A percentile compares a stretch with the other conserved stretches of the same genome.
These are phyloP conservation scores for Chernovozyma aurita DNA, from an alignment of 1,139 yeast genomes.

Conservation along the genomic window DNA sequence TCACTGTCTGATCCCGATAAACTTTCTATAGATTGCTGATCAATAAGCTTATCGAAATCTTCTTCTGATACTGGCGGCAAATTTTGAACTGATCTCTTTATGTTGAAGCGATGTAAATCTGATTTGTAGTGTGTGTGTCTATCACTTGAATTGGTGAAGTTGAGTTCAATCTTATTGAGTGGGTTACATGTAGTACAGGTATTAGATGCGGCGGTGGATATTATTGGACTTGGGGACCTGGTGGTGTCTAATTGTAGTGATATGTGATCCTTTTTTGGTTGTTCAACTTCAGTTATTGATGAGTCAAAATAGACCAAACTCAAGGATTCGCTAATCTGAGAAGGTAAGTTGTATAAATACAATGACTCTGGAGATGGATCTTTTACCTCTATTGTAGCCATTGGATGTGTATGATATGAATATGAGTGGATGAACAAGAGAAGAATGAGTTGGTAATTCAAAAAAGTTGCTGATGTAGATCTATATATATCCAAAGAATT, in stretches of 20 bases:
- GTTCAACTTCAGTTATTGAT: constrained; percentile 26
- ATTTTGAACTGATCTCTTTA: constrained; percentile 48
- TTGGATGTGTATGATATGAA: too few species aligned
- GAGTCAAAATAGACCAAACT: constrained; percentile 56
- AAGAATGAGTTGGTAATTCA: not conserved
- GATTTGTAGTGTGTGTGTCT: constrained; percentile 52
- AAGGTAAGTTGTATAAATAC: constrained; percentile 51
- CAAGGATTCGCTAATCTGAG: constrained; percentile 41
- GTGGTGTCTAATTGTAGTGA: constrained; percentile 1
- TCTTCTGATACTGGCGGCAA: constrained; percentile 48
- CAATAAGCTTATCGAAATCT: constrained; percentile 56
- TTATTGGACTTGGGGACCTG: not conserved
- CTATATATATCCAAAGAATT: not conserved
- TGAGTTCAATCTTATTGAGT: not conserved
- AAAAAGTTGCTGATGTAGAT: not conserved
- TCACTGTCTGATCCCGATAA: constrained; percentile 51
- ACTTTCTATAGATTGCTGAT: constrained; percentile 49
- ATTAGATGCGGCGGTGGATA: constrained; percentile 2
- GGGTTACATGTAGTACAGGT: constrained; percentile 9
- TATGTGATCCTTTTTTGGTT: not conserved
- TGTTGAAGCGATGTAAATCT: constrained; percentile 58
- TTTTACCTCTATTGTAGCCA: constrained; percentile 14
- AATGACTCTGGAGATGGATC: constrained; percentile 29
- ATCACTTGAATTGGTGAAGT: constrained; percentile 17
- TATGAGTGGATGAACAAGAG: not conserved